A percentile compares a stretch with the other conserved stretches of the same genome.
These are phyloP conservation scores for Catunica adiposa DNA, from an alignment of 2,329 filamentous ascomycete genomes.

Conservation along the genomic window DNA sequence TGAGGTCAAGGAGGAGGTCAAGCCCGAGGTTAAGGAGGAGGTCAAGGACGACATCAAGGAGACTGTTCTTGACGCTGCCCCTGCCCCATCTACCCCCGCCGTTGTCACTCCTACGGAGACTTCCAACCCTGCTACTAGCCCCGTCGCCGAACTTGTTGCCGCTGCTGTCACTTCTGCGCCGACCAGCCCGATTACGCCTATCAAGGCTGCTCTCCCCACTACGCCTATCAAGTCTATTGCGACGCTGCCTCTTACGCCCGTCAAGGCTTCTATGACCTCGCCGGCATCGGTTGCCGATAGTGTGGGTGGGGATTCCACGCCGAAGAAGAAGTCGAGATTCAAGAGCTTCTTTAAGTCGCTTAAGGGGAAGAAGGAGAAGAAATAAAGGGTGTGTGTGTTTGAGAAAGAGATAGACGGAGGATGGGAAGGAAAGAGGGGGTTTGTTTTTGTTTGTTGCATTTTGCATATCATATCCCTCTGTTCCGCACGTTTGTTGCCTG, in stretches of 20 bases:
- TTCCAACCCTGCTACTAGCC: not conserved
- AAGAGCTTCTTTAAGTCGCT: conserved; percentile 1
- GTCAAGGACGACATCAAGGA: not conserved
- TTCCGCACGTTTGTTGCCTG: conserved; percentile 1
- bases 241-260: not conserved
- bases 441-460: not conserved
- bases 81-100: not conserved
- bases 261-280: not conserved
- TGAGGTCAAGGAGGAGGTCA: not conserved
- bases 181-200: not conserved
- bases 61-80: not conserved
- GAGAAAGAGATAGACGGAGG: not conserved
- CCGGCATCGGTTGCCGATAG: not conserved
- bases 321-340: not conserved
- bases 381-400: not conserved
- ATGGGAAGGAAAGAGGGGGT: not conserved
- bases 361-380: conserved; percentile 2
- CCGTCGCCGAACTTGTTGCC: not conserved
- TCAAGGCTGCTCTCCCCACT: not conserved
- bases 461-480: conserved; percentile 2
- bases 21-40: not conserved
- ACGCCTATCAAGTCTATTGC: not conserved
- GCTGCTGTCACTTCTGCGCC: not conserved
- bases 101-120: not conserved
- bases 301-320: not conserved